Evolutionary conservation across 495 filamentous ascomycete genomes (phyloP).

Genomic region (Neurospora sp.): DNA sequence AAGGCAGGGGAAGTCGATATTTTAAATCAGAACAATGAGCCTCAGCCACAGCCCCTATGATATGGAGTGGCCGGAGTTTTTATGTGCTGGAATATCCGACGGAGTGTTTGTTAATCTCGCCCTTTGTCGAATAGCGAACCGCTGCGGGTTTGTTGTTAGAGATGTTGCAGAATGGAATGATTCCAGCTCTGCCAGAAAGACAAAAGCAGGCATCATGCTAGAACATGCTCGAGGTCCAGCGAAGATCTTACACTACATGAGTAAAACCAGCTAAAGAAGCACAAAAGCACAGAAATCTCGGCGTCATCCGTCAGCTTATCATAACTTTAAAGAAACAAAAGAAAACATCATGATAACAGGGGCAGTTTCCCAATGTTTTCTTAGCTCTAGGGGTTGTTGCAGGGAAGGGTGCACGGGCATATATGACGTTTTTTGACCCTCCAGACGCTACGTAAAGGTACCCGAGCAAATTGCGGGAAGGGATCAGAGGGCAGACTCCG

Average conservation of each 20-base stretch:
- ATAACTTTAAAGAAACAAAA: neutral
- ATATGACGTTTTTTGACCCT: neutral
- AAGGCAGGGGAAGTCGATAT: neutral
- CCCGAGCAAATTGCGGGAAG: neutral
- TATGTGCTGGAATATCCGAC: neutral
- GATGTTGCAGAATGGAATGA: neutral
- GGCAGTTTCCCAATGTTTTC: neutral
- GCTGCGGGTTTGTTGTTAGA: neutral
- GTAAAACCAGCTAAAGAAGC: neutral
- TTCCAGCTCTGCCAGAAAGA: neutral
- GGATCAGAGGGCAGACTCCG: neutral
- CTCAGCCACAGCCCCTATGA: neutral
- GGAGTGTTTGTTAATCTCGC: neutral
- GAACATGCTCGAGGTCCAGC: neutral
- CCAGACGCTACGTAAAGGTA: neutral
- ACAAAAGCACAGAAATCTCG: neutral
- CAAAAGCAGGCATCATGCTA: neutral
- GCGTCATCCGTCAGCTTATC: neutral
- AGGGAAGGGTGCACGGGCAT: neutral
- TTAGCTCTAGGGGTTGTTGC: neutral
- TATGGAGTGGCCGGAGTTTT: neutral
- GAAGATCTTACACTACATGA: neutral
- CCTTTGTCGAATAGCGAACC: neutral
- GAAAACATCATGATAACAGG: neutral
- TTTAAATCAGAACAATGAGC: neutral